Percentiles rank a stretch among this genome's conserved stretches.
Evolutionary conservation across 2,329 filamentous ascomycete species (phyloP).

Genomic region (Acarospora socialis): DNA sequence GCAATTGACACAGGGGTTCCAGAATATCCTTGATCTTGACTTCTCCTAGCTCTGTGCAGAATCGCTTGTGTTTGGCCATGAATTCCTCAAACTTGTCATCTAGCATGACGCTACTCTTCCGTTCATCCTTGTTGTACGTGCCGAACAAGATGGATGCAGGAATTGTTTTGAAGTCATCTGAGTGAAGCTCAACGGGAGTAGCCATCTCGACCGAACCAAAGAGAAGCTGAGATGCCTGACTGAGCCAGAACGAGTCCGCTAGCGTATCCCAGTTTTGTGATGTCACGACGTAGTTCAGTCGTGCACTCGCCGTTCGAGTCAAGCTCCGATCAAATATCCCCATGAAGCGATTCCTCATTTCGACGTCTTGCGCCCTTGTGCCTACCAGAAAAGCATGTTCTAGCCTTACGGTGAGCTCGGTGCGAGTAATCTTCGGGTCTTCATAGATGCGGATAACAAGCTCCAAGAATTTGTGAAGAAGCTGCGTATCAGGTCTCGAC

Average conservation of each 20-base stretch:
- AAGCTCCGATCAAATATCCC: conserved; percentile 88
- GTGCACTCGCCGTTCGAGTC: conserved; percentile 78
- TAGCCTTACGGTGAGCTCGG: conserved; percentile 89
- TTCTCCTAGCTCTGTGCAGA: conserved; percentile 68
- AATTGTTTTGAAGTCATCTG: conserved; percentile 70
- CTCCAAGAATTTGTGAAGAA: conserved; percentile 86
- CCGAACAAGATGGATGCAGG: conserved; percentile 60
- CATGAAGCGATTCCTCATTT: conserved; percentile 96
- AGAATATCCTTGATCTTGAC: conserved; percentile 79
- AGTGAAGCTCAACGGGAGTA: conserved; percentile 59
- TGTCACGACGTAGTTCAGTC: conserved; percentile 75
- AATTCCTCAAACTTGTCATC: conserved; percentile 74
- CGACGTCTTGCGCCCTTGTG: conserved; percentile 79
- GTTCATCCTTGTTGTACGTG: conserved; percentile 55
- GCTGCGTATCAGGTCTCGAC: conserved; percentile 62
- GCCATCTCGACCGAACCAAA: conserved; percentile 83
- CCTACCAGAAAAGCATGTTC: conserved; percentile 97
- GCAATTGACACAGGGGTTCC: conserved; percentile 79
- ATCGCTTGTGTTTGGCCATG: conserved; percentile 65
- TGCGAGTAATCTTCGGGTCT: conserved; percentile 86
- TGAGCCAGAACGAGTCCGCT: conserved; percentile 89
- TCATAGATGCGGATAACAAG: conserved; percentile 97
- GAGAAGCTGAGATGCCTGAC: conserved; percentile 85
- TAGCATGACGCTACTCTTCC: conserved; percentile 50
- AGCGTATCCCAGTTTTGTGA: conserved; percentile 96